Base-by-base conservation (phyloP, 257 asterid species). In the Datura wrightii region DNA sequence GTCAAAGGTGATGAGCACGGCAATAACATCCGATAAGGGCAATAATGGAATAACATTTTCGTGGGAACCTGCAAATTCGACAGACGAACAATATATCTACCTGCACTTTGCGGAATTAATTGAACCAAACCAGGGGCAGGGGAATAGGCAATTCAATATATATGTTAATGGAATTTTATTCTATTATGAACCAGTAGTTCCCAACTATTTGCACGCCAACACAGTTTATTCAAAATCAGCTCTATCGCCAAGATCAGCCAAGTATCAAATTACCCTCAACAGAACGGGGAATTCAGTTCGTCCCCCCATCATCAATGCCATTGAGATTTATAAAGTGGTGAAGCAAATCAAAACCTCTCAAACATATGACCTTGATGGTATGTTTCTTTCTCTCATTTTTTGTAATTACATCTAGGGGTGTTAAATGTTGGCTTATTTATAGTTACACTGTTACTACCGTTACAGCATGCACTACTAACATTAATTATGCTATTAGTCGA, bases 361-460 rank as follows among this genome's bases (percentile, higher is more conserved):
- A 31, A 84, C 87, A 8, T 31, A 48, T 48, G 83, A 83, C 1
- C n/a, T 13, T 15, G 85, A 87, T 87, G 89, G 89, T 86, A 67
- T 2, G 69, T 60, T 1, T 59, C 42, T 16, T 76, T 3, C 4
- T 14, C 60, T 18, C 24, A 11, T 4, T n/a, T 60, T 24, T 62
- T 46, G 50, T 46, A 46, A 46, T 46, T 46, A 46, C 50, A 46
- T 46, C 8, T 46, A 46, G 50, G 50, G 50, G 50, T 46, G 50
- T 46, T 7, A 46, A 46, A 5, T 6, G 50, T 24, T 24, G 31
- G 31, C 31, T 24, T 24, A 24, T 24, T 24, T 24, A 24, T 24
- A 24, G 31, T 24, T 24, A 24, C 31, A 24, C 31, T 24, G 31
- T 24, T 24, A 24, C 31, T 24, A 24, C 31, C 31, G 31, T 24